A percentile compares a stretch with the other conserved stretches of the same genome.
Evolutionary conservation across 73 alveolate genomes (phyloP).

Genomic region (Tetrahymena malaccensis): DNA sequence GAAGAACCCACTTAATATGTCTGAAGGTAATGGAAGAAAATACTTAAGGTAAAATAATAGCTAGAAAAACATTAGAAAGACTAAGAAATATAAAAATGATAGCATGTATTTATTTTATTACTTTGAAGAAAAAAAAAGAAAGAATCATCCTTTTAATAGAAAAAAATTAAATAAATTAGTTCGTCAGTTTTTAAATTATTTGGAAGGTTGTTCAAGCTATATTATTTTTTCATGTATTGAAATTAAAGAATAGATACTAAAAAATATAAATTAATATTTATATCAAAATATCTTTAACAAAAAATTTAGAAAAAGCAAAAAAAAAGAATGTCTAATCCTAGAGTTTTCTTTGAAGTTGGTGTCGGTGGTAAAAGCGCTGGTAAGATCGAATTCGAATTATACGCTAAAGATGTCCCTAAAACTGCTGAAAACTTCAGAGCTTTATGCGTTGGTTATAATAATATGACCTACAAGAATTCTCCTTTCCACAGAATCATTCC

Average conservation of each 20-base stretch:
- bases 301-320: not conserved
- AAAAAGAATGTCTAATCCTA: not conserved
- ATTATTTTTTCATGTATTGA: not conserved
- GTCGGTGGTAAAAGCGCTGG: not conserved
- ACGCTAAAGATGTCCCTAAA: slow-evolving; percentile 65
- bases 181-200: not conserved
- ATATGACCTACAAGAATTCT: slow-evolving; percentile 62
- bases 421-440: slow-evolving; percentile 85
- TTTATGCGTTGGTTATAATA: slow-evolving; percentile 73
- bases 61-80: too few species aligned
- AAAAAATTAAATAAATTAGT: too few species aligned
- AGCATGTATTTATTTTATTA: too few species aligned
- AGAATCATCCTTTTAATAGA: too few species aligned
- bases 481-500: slow-evolving; percentile 95
- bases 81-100: too few species aligned
- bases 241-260: not conserved
- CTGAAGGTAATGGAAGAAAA: too few species aligned
- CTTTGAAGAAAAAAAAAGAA: too few species aligned
- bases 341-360: not conserved
- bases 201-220: not conserved
- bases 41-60: too few species aligned
- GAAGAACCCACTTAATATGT: too few species aligned
- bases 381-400: slow-evolving; percentile 21
- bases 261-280: not conserved
- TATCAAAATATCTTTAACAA: not conserved